phyloP scores from a whole-genome alignment of 1,139 yeast genomes.

The Blastobotrys illinoisensis region DNA sequence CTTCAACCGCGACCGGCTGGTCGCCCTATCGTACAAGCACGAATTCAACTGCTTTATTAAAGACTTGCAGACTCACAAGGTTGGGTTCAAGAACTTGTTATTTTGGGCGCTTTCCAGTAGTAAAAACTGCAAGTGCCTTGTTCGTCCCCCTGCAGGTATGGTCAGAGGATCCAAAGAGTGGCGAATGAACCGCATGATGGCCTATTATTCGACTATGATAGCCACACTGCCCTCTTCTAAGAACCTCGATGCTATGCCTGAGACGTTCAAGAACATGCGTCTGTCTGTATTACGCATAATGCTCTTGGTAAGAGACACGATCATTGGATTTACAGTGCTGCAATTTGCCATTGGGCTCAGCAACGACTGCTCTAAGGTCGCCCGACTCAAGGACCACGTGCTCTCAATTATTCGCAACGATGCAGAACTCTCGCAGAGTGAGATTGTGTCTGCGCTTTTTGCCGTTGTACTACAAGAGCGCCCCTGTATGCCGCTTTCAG shows the following conservation, averaged over 20 bases:
- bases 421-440: slow-evolving; percentile 7
- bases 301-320: slow-evolving; percentile 20
- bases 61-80: slow-evolving; percentile 16
- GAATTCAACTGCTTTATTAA: slow-evolving; percentile 20
- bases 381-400: slow-evolving; percentile 19
- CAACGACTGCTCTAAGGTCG: slow-evolving; percentile 14
- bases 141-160: background rate
- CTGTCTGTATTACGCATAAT: slow-evolving; percentile 20
- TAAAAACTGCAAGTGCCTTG: background rate
- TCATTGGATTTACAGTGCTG: slow-evolving; percentile 21
- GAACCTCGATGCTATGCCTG: slow-evolving; percentile 18
- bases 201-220: slow-evolving; percentile 4
- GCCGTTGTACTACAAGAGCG: slow-evolving; percentile 18
- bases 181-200: slow-evolving; percentile 3
- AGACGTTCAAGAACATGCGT: slow-evolving; percentile 20
- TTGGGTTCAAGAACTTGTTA: slow-evolving; percentile 16
- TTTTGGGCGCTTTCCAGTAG: slow-evolving; percentile 15
- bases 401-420: slow-evolving; percentile 14
- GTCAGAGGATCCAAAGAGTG: background rate
- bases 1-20: slow-evolving; percentile 5
- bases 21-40: slow-evolving; percentile 10
- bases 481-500: slow-evolving; percentile 18
- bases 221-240: slow-evolving; percentile 16
- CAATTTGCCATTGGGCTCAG: slow-evolving; percentile 19
- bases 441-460: slow-evolving; percentile 14